These are phyloP conservation scores for Ogataea dorogensis DNA, from an alignment of 805 yeast genomes.

Conservation along the genomic window DNA sequence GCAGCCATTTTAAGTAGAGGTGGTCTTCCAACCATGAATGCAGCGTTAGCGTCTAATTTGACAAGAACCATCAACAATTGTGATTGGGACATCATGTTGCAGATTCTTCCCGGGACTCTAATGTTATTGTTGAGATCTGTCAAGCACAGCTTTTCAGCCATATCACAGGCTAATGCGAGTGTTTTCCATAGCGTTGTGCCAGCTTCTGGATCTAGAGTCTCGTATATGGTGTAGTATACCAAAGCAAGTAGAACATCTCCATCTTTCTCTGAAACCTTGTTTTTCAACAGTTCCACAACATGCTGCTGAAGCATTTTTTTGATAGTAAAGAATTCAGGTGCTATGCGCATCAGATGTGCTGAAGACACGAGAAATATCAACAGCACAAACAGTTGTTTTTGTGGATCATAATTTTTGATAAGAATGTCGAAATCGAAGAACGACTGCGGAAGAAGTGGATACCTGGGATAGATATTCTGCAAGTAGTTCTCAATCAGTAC, in stretches of 20 bases:
- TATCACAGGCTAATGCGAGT: conserved; percentile 16
- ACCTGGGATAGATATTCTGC: conserved; percentile 18
- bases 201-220: conserved; percentile 19
- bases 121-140: conserved; percentile 9
- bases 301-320: conserved; percentile 21
- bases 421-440: conserved; percentile 21
- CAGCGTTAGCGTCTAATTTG: conserved; percentile 11
- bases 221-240: conserved; percentile 17
- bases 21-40: conserved; percentile 16
- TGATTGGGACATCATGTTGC: conserved; percentile 8
- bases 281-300: conserved; percentile 14
- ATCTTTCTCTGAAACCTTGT: conserved; percentile 14
- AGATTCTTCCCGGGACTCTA: conserved; percentile 13
- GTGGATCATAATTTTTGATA: conserved; percentile 17
- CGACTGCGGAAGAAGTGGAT: conserved; percentile 18
- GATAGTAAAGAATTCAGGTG: conserved; percentile 18
- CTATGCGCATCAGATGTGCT: conserved; percentile 20
- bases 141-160: conserved; percentile 18
- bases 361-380: conserved; percentile 20
- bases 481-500: conserved; percentile 21
- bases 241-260: conserved; percentile 18
- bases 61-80: conserved; percentile 13
- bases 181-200: conserved; percentile 19
- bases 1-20: conserved; percentile 4
- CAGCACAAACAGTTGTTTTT: conserved; percentile 17